These are phyloP conservation scores for Aspergillus intermedius DNA, from an alignment of 2,329 filamentous ascomycete species.

Conservation along the genomic window DNA sequence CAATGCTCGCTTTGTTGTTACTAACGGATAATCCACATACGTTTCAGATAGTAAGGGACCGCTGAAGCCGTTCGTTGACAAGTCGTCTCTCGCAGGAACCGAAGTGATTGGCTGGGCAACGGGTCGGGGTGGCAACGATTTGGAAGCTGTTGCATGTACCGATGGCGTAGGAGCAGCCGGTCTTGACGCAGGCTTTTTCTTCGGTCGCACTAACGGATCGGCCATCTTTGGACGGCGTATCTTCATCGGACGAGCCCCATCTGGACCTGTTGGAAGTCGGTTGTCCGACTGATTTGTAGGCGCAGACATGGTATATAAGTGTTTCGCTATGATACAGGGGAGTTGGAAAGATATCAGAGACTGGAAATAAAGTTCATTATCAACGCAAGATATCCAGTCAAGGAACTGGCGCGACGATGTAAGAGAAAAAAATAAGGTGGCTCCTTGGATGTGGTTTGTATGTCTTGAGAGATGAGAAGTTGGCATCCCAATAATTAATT, in stretches of 20 bases:
- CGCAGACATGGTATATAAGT: constrained; percentile 26
- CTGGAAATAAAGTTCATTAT: not conserved
- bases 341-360: not conserved
- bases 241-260: constrained; percentile 38
- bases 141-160: constrained; percentile 18
- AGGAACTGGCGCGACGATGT: too few relatives aligned
- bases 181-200: constrained; percentile 38
- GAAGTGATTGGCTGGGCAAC: constrained; percentile 14
- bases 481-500: too few relatives aligned
- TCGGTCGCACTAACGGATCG: constrained; percentile 60
- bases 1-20: constrained; percentile 74
- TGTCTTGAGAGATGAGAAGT: too few relatives aligned
- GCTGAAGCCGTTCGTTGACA: constrained; percentile 38
- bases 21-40: constrained; percentile 59
- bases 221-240: constrained; percentile 46
- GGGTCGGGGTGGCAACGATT: constrained; percentile 19
- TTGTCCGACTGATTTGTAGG: constrained; percentile 41
- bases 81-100: constrained; percentile 21
- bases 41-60: constrained; percentile 34
- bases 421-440: too few relatives aligned
- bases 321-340: not conserved
- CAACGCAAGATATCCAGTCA: not conserved
- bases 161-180: constrained; percentile 15
- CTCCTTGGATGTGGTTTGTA: too few relatives aligned
- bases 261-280: constrained; percentile 42